Conservation (phyloP, 805 yeast genomes). For the Trichomonascus vanleenenianus region DNA sequence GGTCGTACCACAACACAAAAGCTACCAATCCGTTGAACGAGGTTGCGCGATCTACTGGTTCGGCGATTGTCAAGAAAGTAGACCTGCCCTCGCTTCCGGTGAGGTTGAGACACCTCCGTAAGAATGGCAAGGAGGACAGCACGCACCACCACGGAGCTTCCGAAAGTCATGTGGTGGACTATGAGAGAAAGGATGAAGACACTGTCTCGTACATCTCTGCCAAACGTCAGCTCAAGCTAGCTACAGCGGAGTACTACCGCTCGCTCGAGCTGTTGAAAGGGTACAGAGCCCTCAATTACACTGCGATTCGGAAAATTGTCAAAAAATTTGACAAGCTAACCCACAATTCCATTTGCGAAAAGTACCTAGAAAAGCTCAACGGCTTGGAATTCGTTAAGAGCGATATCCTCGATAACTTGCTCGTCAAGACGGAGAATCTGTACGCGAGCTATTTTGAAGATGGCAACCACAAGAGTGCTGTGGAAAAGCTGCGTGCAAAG, state of each 20-base stretch:
- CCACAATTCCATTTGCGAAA: conserved; percentile 34
- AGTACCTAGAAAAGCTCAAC: conserved; percentile 53
- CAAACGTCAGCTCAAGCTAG: conserved; percentile 57
- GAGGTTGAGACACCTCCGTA: conserved; percentile 2
- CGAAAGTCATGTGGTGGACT: conserved; percentile 36
- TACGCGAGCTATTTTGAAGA: conserved; percentile 60
- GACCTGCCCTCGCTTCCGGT: conserved; percentile 18
- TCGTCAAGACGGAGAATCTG: conserved; percentile 56
- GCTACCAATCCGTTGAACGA: conserved; percentile 1
- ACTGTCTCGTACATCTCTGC: conserved; percentile 57
- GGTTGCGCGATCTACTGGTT: conserved; percentile 8
- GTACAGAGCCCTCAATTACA: conserved; percentile 68
- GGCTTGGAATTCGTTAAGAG: conserved; percentile 52
- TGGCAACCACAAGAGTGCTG: conserved; percentile 62
- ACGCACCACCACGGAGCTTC: conserved; percentile 1
- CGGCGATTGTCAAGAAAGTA: conserved; percentile 7
- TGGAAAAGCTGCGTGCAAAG: conserved; percentile 57
- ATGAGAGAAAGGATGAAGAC: conserved; percentile 26
- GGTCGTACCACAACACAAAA: neutral
- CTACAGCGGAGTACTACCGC: conserved; percentile 65
- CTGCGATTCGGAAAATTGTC: conserved; percentile 81
- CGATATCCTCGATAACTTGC: conserved; percentile 57
- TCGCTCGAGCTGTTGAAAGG: conserved; percentile 62
- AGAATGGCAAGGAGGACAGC: neutral
- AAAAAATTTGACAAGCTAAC: conserved; percentile 85